These are phyloP conservation scores for Arabidopsis hybrid DNA, from an alignment of 441 rosid genomes.

Conservation along the genomic window DNA sequence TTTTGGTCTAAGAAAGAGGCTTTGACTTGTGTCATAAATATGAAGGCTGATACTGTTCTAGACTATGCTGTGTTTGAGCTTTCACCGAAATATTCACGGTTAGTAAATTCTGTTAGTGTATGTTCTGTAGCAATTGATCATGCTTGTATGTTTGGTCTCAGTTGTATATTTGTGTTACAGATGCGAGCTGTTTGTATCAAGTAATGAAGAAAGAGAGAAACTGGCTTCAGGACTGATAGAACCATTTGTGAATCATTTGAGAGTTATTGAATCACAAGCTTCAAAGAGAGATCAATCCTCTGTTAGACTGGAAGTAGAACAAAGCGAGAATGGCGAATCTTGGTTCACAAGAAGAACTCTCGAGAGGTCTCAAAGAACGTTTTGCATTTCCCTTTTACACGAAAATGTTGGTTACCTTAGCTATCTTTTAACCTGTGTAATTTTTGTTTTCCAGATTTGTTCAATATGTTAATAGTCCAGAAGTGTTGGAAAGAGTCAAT, in stretches of 20 bases:
- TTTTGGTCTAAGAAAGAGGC: conserved; percentile 15
- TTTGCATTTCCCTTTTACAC: not conserved
- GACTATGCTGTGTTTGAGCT: conserved; percentile 90
- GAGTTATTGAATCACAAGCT: conserved; percentile 80
- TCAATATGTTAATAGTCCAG: conserved; percentile 86
- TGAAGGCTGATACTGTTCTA: conserved; percentile 71
- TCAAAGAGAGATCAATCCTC: conserved; percentile 55
- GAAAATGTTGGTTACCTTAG: not conserved
- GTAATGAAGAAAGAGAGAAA: conserved; percentile 81
- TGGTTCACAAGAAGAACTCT: conserved; percentile 98
- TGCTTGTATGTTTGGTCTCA: conserved; percentile 21
- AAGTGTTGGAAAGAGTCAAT: conserved; percentile 81
- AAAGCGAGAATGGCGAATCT: conserved; percentile 51
- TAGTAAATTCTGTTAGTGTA: conserved; percentile 34
- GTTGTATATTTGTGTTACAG: conserved; percentile 48
- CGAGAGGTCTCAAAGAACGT: conserved; percentile 66
- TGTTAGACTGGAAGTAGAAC: conserved; percentile 70
- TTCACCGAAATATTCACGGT: conserved; percentile 83
- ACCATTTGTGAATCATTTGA: conserved; percentile 84
- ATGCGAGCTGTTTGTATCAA: conserved; percentile 79
- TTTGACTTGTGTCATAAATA: conserved; percentile 43
- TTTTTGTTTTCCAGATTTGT: conserved; percentile 72
- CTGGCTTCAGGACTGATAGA: conserved; percentile 85
- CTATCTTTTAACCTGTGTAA: not conserved
- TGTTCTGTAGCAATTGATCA: not conserved